These are phyloP conservation scores for Corynespora cassiicola DNA, from an alignment of 2,329 filamentous ascomycete genomes.

Conservation along the genomic window DNA sequence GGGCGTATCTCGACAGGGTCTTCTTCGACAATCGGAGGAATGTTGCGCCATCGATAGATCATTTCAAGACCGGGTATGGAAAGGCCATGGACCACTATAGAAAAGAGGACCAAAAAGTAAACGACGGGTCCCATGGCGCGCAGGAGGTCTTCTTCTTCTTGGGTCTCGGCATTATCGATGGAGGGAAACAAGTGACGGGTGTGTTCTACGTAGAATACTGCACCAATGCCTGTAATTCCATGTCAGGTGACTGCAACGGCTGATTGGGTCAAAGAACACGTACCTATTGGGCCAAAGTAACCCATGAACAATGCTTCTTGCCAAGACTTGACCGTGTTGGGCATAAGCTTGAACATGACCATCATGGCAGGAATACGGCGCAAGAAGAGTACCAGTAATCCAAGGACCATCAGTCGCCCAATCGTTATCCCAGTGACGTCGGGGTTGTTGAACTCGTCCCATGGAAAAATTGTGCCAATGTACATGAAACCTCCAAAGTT, in stretches of 20 bases:
- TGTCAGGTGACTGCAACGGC: too few relatives aligned
- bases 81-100: slow-evolving; percentile 52
- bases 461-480: slow-evolving; percentile 61
- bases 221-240: slow-evolving; percentile 47
- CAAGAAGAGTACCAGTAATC: slow-evolving; percentile 59
- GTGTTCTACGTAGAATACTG: slow-evolving; percentile 50
- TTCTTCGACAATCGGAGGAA: slow-evolving; percentile 44
- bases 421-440: slow-evolving; percentile 32
- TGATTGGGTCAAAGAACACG: too few relatives aligned
- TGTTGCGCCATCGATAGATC: slow-evolving; percentile 32
- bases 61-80: slow-evolving; percentile 51
- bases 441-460: slow-evolving; percentile 59
- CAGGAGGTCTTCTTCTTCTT: slow-evolving; percentile 45
- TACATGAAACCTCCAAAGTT: slow-evolving; percentile 66
- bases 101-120: slow-evolving; percentile 52
- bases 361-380: slow-evolving; percentile 62
- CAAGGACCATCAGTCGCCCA: slow-evolving; percentile 57
- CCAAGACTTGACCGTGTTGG: slow-evolving; percentile 54
- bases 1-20: slow-evolving; percentile 41
- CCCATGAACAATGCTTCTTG: slow-evolving; percentile 66
- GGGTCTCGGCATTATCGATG: slow-evolving; percentile 41
- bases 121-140: slow-evolving; percentile 47
- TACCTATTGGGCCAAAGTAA: slow-evolving; percentile 54
- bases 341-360: slow-evolving; percentile 60
- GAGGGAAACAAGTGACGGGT: slow-evolving; percentile 47